Base-by-base conservation (phyloP, 2,329 filamentous ascomycete genomes). In the Madurella mycetomatis region DNA sequence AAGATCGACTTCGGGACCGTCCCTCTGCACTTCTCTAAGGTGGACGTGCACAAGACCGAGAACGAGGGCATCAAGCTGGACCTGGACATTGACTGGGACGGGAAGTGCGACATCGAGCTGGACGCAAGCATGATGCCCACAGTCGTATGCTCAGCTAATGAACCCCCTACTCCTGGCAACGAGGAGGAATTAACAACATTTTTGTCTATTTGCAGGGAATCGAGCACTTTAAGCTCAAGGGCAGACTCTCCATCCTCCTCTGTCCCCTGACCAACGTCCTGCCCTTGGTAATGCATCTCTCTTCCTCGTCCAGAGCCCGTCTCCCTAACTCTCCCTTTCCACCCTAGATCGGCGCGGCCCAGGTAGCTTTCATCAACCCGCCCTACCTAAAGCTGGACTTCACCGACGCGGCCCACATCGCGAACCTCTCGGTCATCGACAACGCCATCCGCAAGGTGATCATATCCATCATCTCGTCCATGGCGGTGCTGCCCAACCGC, bases 331-430 rank as follows among this genome's bases (percentile, higher is more conserved):
- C 9, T 12, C 7, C 13, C n/a, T 40, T 39, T 2, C 1, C 8
- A 8, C 17, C 5, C n/a, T 17, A 76, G 73, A 75, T 78, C 41
- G 76, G 76, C 3, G 76, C 76, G 13, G 71, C 70, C 0, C 76
- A 78, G 62, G 67, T 78, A 0, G 66, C 75, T 18, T 78, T 78
- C 62, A 74, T 78, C 66, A 78, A 78, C 64, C 72, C 72, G 1
- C 75, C 76, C 0, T 62, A 62, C 30, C 69, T 78, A 31, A 69
- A 73, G 46, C 69, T 78, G 16, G 70, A 75, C 62, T 78, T 76
- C 57, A 77, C 76, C 39, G 69, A 76, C 60, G 74, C 73, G 5
- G 74, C 73, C 37, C 69, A 73, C 54, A 66, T 77, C 42, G 74
- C 73, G 49, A 73, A 76, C 62, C 66, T 68, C 44, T 66, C 62